These are phyloP conservation scores for Backusella morwellensis DNA, from an alignment of 192 early-diverging fungal genomes.

Conservation along the genomic window DNA sequence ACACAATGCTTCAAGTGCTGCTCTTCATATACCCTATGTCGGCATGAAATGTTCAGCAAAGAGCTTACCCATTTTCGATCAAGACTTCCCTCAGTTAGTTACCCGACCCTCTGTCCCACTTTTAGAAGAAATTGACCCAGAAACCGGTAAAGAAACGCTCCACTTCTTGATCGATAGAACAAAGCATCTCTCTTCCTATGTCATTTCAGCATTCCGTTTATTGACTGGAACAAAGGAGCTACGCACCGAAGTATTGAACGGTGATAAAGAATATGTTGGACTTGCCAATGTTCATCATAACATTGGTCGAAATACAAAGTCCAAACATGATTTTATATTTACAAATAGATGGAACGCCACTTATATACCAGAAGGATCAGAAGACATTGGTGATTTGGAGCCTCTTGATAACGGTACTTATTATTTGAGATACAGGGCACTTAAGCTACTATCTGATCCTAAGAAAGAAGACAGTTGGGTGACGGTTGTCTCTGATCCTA, in stretches of 20 bases:
- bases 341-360: slow-evolving; percentile 23
- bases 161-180: slow-evolving; percentile 10
- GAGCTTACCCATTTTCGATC: slow-evolving; percentile 42
- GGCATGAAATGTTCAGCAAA: slow-evolving; percentile 41
- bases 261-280: not conserved
- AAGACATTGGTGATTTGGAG: not conserved
- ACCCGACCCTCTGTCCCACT: not conserved
- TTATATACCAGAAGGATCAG: slow-evolving; percentile 8
- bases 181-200: not conserved
- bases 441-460: slow-evolving; percentile 33
- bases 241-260: slow-evolving; percentile 18
- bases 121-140: not conserved
- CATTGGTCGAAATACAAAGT: slow-evolving; percentile 19
- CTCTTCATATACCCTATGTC: slow-evolving; percentile 44
- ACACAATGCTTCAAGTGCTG: slow-evolving; percentile 6
- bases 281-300: slow-evolving; percentile 1
- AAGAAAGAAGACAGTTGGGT: slow-evolving; percentile 9
- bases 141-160: not conserved
- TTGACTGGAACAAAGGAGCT: slow-evolving; percentile 27
- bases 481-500: slow-evolving; percentile 11
- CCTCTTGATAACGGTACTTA: slow-evolving; percentile 19
- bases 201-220: slow-evolving; percentile 13
- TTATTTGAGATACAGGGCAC: slow-evolving; percentile 24
- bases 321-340: not conserved
- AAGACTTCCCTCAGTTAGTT: slow-evolving; percentile 17